Evolutionary conservation across 495 filamentous ascomycete genomes (phyloP), one percentile per base, ranked within the genome.

Genomic region (Hypoxylon crocopeplum): DNA sequence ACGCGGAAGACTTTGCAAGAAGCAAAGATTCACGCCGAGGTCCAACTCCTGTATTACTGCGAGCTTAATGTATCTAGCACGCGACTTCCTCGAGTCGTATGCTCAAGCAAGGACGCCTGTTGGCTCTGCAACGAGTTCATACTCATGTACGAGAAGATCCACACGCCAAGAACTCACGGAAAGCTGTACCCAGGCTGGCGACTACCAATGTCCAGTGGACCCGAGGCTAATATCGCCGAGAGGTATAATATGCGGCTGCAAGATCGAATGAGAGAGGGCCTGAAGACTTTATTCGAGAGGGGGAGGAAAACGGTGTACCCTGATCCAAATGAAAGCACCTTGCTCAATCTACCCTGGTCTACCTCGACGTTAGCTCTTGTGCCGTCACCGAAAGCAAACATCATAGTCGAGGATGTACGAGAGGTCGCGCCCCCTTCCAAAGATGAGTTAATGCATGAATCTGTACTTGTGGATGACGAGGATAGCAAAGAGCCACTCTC

Each of bases 61-160:
- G 70, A 79, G 42, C 59, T 70, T 0, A 15, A 67, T 5, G 15
- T 52, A 22, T 53, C 67, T 1, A 15, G 37, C 6, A 19, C 46
- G 2, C 53, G 48, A 4, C 60, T 48, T 13, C 79, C 79, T 20
- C 74, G 77, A 37, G 75, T 82, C 21, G 74, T 83, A 20, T 73
- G 71, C 50, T 79, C 77, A 5, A 78, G 71, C 67, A 83, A 82
- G 46, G 71, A 76, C 27, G 77, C 78, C 4, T 82, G 78, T 55
- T 83, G 76, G 63, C 72, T 81, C 0, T 82, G 77, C 54, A 76
- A 79, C 37, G 49, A 70, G 13, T 75, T 81, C 42, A 66, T 82
- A 6, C 50, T 59, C 4, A 52, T 71, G n/a, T 70, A 81, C 45
- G 69, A 72, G 11, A 69, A 67, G 34, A 72, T 78, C 21, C 53